Evolutionary conservation across 2,329 filamentous ascomycete species (phyloP), one percentile per base, ranked within the genome.

Genomic region (Colletotrichum karsti): DNA sequence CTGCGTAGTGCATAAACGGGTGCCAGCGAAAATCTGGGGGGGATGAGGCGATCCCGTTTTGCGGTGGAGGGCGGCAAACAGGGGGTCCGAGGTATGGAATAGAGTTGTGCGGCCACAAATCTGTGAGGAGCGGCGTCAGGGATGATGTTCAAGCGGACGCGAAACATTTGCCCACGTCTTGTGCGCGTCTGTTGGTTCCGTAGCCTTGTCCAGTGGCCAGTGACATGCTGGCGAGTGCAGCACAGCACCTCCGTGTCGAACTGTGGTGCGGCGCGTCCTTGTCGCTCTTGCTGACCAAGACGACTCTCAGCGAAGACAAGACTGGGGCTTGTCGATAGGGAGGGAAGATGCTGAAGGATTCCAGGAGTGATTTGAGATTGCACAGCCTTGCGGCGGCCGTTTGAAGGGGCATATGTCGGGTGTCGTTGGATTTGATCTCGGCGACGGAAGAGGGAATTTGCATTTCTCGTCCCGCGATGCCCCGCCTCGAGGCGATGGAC

Each of bases 31-130:
- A 53, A 68, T 64, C 60, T 59, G 65, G 65, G 60, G 65, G 60
- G 65, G 60, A 65, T 65, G 65, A 65, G 56, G 65, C 60, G 50
- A 68, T 65, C 37, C 65, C 60, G 44, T 50, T 60, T 51, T 24
- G 30, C 46, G 30, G 60, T 48, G 46, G 65, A 64, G 65, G 46
- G 53, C 13, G 18, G 13, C 28, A 13, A 30, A 33, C 65, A 65
- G 46, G 65, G 63, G 63, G 35, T 35, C 33, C 44, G n/a, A 26
- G 48, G 56, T 26, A 35, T 54, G 39, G 46, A 58, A 54, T 54
- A 54, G 53, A 41, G 44, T 54, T 58, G 39, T 39, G 60, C 24
- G 20, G 33, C 33, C 30, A 26, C 35, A n/a, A n/a, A 53, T 46
- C 60, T 53, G 50, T 60, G 55, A 50, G 42, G 55, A 50, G 42